These are phyloP conservation scores for Porphyrellus cyaneotinctus DNA, from an alignment of 768 basidiomycete genomes.

Conservation along the genomic window DNA sequence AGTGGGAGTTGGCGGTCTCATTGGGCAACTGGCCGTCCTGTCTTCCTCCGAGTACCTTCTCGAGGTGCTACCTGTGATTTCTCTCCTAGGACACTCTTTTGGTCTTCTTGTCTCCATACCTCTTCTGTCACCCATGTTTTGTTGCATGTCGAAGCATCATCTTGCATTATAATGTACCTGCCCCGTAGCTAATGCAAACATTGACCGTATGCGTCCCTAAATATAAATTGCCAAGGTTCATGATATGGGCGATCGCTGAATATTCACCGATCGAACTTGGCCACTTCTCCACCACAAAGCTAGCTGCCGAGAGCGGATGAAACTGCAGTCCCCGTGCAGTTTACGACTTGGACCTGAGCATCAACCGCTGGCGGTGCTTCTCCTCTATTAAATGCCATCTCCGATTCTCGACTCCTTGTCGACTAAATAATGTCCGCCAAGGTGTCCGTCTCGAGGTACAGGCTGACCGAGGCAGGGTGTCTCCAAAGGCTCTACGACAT, in stretches of 20 bases:
- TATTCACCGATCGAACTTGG: background rate
- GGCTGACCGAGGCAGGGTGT: conserved; percentile 7
- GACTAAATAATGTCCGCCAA: conserved; percentile 21
- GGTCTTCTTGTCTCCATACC: conserved; percentile 14
- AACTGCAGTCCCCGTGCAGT: background rate
- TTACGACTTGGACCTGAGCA: background rate
- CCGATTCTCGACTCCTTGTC: conserved; percentile 30
- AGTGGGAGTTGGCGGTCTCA: conserved; percentile 64
- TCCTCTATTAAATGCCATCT: conserved; percentile 27
- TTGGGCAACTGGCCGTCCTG: conserved; percentile 69
- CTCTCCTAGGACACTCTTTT: conserved; percentile 1
- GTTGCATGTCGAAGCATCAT: conserved; percentile 7
- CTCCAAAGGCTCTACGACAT: conserved; percentile 6
- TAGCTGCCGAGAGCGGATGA: background rate
- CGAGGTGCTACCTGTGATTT: conserved; percentile 65
- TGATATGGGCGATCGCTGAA: background rate
- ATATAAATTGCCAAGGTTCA: background rate
- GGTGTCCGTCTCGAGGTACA: conserved; percentile 15
- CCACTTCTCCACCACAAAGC: background rate
- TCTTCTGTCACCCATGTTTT: background rate
- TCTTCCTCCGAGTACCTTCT: conserved; percentile 75
- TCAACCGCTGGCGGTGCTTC: conserved; percentile 17
- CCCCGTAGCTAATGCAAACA: conserved; percentile 18
- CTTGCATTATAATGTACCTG: conserved; percentile 22
- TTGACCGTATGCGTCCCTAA: conserved; percentile 1